These are phyloP conservation scores for Diaporthe longicolla DNA, from an alignment of 2,329 filamentous ascomycete species.

Conservation along the genomic window DNA sequence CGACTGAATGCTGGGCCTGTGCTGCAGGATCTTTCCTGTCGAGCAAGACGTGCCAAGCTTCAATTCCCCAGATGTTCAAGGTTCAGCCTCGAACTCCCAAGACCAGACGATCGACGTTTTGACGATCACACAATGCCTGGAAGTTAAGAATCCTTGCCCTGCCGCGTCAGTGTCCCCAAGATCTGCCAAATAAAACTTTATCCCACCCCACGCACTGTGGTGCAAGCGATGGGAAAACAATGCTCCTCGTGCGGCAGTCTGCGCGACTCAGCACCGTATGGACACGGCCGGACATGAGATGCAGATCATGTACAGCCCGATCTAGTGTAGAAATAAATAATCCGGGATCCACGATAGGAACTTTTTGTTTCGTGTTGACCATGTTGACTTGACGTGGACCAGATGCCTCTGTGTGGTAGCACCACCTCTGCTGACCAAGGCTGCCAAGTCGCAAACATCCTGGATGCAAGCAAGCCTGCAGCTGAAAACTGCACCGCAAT, in stretches of 20 bases:
- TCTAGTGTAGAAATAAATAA: neutral
- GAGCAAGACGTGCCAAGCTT: conserved; percentile 2
- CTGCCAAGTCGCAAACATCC: neutral
- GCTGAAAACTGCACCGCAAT: neutral
- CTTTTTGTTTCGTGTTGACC: neutral
- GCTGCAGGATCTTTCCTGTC: neutral
- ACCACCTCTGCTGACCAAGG: neutral
- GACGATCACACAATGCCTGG: conserved; percentile 7
- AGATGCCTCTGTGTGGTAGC: neutral
- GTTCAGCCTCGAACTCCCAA: conserved; percentile 1
- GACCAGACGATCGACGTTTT: conserved; percentile 11
- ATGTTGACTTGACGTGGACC: neutral
- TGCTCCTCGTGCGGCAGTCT: neutral
- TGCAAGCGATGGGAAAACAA: neutral
- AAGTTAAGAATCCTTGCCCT: neutral
- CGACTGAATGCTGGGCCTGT: neutral
- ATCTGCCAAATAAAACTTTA: conserved; percentile 19
- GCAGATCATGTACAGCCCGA: conserved; percentile 9
- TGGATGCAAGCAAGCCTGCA: too few relatives aligned
- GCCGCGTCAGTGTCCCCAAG: conserved; percentile 15
- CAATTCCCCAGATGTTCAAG: conserved; percentile 20
- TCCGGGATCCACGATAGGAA: neutral
- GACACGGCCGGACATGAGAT: neutral
- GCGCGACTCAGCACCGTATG: conserved; percentile 24
- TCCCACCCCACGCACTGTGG: neutral